A percentile compares a stretch with the other conserved stretches of the same genome.
Conservation (phyloP, 176 grass and related monocot species). For the Rhipidocladum racemiflorum region DNA sequence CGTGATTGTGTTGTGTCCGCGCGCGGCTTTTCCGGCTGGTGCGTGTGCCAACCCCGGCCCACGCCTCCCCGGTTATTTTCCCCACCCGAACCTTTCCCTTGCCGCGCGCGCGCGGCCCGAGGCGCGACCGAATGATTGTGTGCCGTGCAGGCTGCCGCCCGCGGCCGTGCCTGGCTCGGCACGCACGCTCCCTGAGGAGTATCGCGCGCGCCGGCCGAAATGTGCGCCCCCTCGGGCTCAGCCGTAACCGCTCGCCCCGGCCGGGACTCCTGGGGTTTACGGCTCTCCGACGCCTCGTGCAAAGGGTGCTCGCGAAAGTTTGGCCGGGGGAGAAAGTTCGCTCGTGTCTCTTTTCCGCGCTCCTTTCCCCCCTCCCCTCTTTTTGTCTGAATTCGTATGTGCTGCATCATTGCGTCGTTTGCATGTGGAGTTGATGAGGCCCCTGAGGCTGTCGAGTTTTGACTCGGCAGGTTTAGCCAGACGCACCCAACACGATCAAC, state of each 20-base stretch:
- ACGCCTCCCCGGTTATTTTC: background rate
- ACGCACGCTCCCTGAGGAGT: slow-evolving; percentile 2
- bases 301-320: slow-evolving; percentile 1
- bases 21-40: slow-evolving; percentile 33
- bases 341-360: slow-evolving; percentile 5
- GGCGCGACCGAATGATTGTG: slow-evolving; percentile 52
- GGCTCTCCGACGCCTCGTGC: background rate
- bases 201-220: background rate
- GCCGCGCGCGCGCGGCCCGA: slow-evolving; percentile 23
- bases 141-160: background rate
- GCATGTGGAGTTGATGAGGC: background rate
- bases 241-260: background rate
- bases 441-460: slow-evolving; percentile 27
- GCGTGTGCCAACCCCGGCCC: background rate
- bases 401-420: background rate
- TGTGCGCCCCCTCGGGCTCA: background rate
- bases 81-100: background rate
- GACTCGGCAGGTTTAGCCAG: background rate
- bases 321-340: slow-evolving; percentile 1
- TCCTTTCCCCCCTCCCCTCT: background rate
- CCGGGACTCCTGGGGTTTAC: background rate
- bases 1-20: slow-evolving; percentile 30
- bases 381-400: slow-evolving; percentile 40
- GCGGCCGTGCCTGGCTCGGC: background rate
- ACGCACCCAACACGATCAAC: background rate